phyloP scores from a whole-genome alignment of 129 eudicot genomes.

The Sambucus nigra region DNA sequence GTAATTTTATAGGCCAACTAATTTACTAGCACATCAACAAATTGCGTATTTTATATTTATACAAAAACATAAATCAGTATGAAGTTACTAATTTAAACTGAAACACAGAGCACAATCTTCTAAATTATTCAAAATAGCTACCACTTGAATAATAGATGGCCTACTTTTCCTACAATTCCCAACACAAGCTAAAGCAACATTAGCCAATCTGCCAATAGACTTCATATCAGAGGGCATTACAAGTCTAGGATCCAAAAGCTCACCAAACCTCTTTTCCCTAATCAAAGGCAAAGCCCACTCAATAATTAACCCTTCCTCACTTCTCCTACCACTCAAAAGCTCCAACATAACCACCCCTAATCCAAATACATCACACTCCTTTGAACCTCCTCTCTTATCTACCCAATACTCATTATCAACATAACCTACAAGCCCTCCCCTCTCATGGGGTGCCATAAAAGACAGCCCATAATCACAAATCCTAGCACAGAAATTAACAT shows the following conservation, averaged over 20 bases:
- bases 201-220: conserved; percentile 72
- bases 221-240: conserved; percentile 47
- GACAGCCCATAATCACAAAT: conserved; percentile 77
- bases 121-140: conserved; percentile 51
- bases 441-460: conserved; percentile 52
- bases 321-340: conserved; percentile 76
- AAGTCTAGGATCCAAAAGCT: conserved; percentile 68
- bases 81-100: too few relatives aligned
- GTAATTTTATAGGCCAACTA: too few relatives aligned
- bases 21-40: too few relatives aligned
- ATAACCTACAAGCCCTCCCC: conserved; percentile 58
- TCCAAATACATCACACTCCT: conserved; percentile 90
- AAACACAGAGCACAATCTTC: conserved; percentile 30
- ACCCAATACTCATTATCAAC: conserved; percentile 84
- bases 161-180: conserved; percentile 66
- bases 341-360: conserved; percentile 85
- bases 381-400: conserved; percentile 44
- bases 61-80: too few relatives aligned
- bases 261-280: conserved; percentile 56
- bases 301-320: conserved; percentile 66
- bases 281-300: conserved; percentile 87
- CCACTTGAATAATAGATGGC: conserved; percentile 61
- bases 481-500: conserved; percentile 63
- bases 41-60: too few relatives aligned
- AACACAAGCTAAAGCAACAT: conserved; percentile 85